Evolutionary conservation across 176 grass and related monocot species (phyloP), one percentile per base, ranked within the genome.

Genomic region (Aegilops bicornis): DNA sequence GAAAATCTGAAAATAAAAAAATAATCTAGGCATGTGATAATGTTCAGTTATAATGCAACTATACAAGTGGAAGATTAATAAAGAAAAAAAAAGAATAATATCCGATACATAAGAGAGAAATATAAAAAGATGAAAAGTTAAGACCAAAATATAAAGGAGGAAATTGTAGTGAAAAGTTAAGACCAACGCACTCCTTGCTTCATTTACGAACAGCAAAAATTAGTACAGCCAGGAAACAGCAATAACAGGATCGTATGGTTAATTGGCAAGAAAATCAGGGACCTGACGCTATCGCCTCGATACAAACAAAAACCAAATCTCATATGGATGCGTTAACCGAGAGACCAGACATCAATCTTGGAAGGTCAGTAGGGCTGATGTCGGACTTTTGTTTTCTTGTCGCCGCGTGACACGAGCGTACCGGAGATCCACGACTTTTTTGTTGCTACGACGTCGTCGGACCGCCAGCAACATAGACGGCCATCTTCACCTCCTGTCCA

Each of bases 401-500:
- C 82, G 8, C 84, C 60, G 56, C 84, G 90, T 13, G 80, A 91
- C 3, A 94, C 85, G 7, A 96, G 82, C 1, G 81, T 71, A 60
- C 66, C 85, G 19, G 96, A 95, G 61, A 96, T 88, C 96, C 96
- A 98, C 3, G 96, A 96, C 10, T 65, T 80, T 27, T 94, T 92
- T 42, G 30, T 80, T 32, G 69, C 90, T 45, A 40, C 23, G 1
- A 84, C 83, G 47, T 92, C 88, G 1, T 86, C 88, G 0, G 96
- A 96, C 48, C 75, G 64, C 96, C 96, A 98, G 60, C 90, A 98
- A 79, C 96, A 98, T 56, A 98, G 73, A 37, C 92, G 89, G 12
- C 96, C 96, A 64, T 98, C 96, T 72, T 98, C 96, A 4, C 93
- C 93, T 67, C 96, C 96, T 71, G 96, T 96, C 96, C 93, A 98